A percentile compares a stretch with the other conserved stretches of the same genome.
These are phyloP conservation scores for Thalassiosira pacifica DNA, from an alignment of 352 stramenopile genomes.

Conservation along the genomic window DNA sequence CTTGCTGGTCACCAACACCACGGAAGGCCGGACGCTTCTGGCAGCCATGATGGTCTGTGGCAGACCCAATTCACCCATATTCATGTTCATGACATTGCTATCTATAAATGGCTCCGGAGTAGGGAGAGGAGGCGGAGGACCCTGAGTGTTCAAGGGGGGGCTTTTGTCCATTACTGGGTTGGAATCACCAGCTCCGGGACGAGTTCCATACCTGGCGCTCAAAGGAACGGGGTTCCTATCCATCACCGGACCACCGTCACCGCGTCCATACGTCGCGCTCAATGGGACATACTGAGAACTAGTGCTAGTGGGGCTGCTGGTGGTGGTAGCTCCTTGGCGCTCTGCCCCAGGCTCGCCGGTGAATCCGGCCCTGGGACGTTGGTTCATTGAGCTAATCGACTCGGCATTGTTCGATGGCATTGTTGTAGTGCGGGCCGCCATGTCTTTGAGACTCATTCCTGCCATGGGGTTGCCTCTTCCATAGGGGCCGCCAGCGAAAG, in stretches of 20 bases:
- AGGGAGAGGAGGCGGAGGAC: constrained; percentile 11
- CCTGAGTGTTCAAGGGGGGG: constrained; percentile 32
- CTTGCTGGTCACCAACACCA: constrained; percentile 66
- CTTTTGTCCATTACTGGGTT: constrained; percentile 18
- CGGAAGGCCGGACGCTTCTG: constrained; percentile 54
- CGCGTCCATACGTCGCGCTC: too few species aligned
- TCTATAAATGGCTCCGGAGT: constrained; percentile 23
- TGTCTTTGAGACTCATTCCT: constrained; percentile 52
- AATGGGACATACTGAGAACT: too few species aligned
- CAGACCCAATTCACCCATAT: constrained; percentile 4
- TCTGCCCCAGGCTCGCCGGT: too few species aligned
- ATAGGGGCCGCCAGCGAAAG: constrained; percentile 11
- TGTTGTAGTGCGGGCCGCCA: constrained; percentile 39
- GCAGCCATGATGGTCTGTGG: constrained; percentile 51
- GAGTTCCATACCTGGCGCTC: too few species aligned
- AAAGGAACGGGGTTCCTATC: too few species aligned
- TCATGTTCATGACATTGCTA: constrained; percentile 23
- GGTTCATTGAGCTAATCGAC: constrained; percentile 59
- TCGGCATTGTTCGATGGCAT: constrained; percentile 46
- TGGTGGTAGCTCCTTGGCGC: too few species aligned
- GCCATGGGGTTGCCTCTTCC: constrained; percentile 37
- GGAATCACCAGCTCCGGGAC: too few species aligned
- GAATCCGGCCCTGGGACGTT: constrained; percentile 15
- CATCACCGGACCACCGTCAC: too few species aligned
- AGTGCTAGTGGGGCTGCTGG: too few species aligned